Evolutionary conservation across 2,329 filamentous ascomycete genomes (phyloP).

Genomic region (Fusarium brevicatenulatum): DNA sequence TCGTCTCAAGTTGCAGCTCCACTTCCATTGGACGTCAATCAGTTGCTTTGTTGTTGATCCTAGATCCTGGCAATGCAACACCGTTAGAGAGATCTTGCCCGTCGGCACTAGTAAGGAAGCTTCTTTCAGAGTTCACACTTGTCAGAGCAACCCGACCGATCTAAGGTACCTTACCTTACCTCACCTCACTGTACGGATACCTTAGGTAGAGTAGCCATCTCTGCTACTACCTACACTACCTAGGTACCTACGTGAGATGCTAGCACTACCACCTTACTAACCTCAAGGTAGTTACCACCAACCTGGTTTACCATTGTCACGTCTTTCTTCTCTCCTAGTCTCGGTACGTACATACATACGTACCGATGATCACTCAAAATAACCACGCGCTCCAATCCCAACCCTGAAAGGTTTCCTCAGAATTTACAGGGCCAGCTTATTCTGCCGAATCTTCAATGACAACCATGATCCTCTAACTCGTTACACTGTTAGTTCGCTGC

Average conservation of each 20-base stretch:
- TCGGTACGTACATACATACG: not conserved
- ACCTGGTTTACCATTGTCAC: not conserved
- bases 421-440: constrained; percentile 10
- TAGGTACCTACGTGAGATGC: not conserved
- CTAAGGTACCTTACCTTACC: not conserved
- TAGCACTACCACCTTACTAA: not conserved
- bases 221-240: not conserved
- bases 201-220: not conserved
- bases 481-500: not conserved
- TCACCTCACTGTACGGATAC: not conserved
- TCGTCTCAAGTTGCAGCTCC: constrained; percentile 4
- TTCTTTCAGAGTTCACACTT: constrained; percentile 9
- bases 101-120: constrained; percentile 5
- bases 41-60: not conserved
- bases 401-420: not conserved
- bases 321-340: not conserved
- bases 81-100: constrained; percentile 34
- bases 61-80: constrained; percentile 24
- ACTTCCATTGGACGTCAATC: not conserved
- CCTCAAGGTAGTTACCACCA: not conserved
- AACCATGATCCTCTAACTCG: not conserved
- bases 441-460: not conserved
- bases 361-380: constrained; percentile 10
- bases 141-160: constrained; percentile 10
- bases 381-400: constrained; percentile 35